phyloP scores from a whole-genome alignment of 2,329 filamentous ascomycete species.

The Paecilomyces fulvus region DNA sequence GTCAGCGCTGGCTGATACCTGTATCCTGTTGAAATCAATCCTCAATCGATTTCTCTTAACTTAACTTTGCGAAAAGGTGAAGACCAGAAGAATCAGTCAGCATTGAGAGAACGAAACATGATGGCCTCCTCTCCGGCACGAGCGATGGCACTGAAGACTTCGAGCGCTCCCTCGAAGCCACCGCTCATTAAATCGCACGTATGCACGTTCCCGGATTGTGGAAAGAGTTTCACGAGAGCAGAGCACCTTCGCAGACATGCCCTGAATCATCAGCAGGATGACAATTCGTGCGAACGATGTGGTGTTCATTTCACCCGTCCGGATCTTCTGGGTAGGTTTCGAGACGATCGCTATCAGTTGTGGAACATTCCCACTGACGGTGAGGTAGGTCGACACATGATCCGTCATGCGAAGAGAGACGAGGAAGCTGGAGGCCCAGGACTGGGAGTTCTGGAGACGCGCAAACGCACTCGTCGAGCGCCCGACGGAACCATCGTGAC shows the following conservation, averaged over 20 bases:
- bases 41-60: not conserved
- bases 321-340: slow-evolving; percentile 46
- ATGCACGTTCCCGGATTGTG: slow-evolving; percentile 42
- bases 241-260: slow-evolving; percentile 53
- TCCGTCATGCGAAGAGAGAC: slow-evolving; percentile 44
- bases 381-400: slow-evolving; percentile 48
- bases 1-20: not conserved
- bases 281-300: slow-evolving; percentile 51
- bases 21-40: not conserved
- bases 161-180: not conserved
- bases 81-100: not conserved
- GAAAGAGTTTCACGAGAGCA: slow-evolving; percentile 47
- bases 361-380: slow-evolving; percentile 9
- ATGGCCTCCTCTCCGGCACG: not conserved
- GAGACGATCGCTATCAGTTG: slow-evolving; percentile 5
- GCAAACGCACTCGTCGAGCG: slow-evolving; percentile 43
- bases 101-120: not conserved
- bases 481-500: slow-evolving; percentile 40
- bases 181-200: slow-evolving; percentile 8
- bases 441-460: slow-evolving; percentile 39
- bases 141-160: not conserved
- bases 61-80: not conserved
- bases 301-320: slow-evolving; percentile 53
- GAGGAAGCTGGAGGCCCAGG: slow-evolving; percentile 43
- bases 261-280: slow-evolving; percentile 47